Conservation (phyloP, 805 yeast species). For the Kurtzmaniella cleridarum region DNA sequence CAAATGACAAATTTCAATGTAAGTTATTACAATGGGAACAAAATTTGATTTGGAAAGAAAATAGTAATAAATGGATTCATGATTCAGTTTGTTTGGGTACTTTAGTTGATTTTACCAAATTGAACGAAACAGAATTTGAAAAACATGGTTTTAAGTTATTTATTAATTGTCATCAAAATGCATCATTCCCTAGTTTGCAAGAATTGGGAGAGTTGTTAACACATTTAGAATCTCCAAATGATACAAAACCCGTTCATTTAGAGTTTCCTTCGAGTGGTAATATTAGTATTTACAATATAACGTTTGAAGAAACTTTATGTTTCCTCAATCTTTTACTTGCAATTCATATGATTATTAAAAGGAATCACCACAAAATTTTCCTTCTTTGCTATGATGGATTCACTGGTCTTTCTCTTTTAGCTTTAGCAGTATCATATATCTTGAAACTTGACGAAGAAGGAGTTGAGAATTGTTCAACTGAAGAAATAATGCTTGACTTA, state of each 20-base stretch:
- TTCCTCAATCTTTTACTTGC: conserved; percentile 25
- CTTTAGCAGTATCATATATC: conserved; percentile 11
- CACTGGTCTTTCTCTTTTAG: conserved; percentile 27
- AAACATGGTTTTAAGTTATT: conserved; percentile 40
- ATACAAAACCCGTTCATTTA: conserved; percentile 11
- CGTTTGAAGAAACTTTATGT: conserved; percentile 19
- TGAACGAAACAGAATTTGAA: conserved; percentile 4
- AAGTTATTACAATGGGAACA: conserved; percentile 27
- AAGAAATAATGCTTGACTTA: conserved; percentile 19
- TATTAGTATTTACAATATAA: conserved; percentile 14
- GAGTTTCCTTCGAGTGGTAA: conserved; percentile 32
- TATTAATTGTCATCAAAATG: conserved; percentile 55
- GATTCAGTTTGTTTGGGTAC: conserved; percentile 26
- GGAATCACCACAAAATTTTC: conserved; percentile 18
- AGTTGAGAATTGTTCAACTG: conserved; percentile 9
- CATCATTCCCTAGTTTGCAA: conserved; percentile 41
- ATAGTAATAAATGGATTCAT: conserved; percentile 23
- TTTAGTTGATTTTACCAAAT: conserved; percentile 21
- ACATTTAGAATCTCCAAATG: not conserved
- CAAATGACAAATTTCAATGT: conserved; percentile 7
- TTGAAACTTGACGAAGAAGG: conserved; percentile 4
- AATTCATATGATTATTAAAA: conserved; percentile 8
- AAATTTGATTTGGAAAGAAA: conserved; percentile 27
- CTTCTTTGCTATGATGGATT: conserved; percentile 34
- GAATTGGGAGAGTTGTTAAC: conserved; percentile 19